Base-by-base conservation (phyloP, 1,284 basidiomycete species). In the Trichosporon sp. region DNA sequence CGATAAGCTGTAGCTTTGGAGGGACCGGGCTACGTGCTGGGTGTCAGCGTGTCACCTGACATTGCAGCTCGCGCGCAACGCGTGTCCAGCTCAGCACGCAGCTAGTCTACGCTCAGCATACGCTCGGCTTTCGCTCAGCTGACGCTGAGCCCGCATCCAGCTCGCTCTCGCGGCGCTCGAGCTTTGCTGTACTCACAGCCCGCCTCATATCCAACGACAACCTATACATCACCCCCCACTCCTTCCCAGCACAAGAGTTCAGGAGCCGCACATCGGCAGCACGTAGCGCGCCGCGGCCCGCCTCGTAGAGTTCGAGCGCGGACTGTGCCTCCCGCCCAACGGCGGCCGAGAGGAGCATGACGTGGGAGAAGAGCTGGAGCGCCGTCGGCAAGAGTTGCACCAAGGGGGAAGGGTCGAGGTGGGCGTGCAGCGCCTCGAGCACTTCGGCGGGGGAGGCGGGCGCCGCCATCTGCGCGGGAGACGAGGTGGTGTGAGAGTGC, bases 281-380 rank as follows among this genome's bases (percentile, higher is more conserved):
- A 8, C 58, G 66, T 60, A 71, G 60, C 27, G 57, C 36, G n/a
- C 70, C 69, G 11, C 29, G 19, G 5, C 37, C 32, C 19, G 64
- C 59, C 33, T 40, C 36, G 27, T 75, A 65, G 6, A 58, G 13
- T 0, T 14, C 44, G 23, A 73, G 57, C 0, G 68, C 69, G n/a
- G 56, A 52, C 1, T 6, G 10, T 1, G 73, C 71, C 61, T 74
- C 69, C 7, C 54, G 44, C 10, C 75, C 59, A 19, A 58, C 54
- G 0, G 36, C 23, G 10, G 68, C 62, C 13, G n/a, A n/a, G n/a
- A 73, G 82, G 19, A 74, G 66, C 23, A 70, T 65, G 23, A 76
- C 46, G 61, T 76, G 73, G 5, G 73, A 73, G 61, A 69, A 72
- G 46, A 76, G 68, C 19, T 71, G 61, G 3, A 77, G 70, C 11